Base-by-base conservation (phyloP, 192 early-diverging fungal genomes). In the Coemansia sp. region DNA sequence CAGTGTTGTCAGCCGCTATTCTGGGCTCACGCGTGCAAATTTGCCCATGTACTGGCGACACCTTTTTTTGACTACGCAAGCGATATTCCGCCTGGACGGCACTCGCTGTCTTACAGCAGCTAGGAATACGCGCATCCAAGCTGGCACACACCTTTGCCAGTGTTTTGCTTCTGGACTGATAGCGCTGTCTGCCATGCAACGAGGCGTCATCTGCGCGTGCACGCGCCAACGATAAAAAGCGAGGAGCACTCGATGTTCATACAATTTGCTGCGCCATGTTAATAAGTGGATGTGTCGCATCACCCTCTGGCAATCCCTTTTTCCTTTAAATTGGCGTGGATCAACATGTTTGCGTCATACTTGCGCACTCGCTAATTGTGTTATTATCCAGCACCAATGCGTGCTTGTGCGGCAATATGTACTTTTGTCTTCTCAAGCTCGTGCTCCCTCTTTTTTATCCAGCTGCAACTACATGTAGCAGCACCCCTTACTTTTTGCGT, bases 311-410 rank as follows among this genome's bases (percentile, higher is more conserved):
- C 20, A 21, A 47, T 47, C 20, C 20, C 43, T 25, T 26, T 50
- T 12, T 10, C 21, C 9, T 50, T 26, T 50, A 18, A 18, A 45
- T 45, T 20, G 42, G 20, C 16, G 16, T 18, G 42, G 42, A 45
- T 45, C 42, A 45, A 45, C 42, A 45, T 20, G 42, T 45, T 45
- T 45, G 42, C 42, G 42, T 45, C 42, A 45, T 45, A 45, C 42
- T 45, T 45, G 42, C 42, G 42, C 42, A 45, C 42, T n/a, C 6
- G 7, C 2, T 45, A 50, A 25, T 53, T 53, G 28, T 53, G 31
- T 53, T 53, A 53, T 31, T 53, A 31, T 53, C 23, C 50, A 53
- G 26, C 12, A 21, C 25, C n/a, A 23, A 21, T 53, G 50, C 50
- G 28, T 26, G 26, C 25, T 53, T 26, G 50, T 31, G 50, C 26